phyloP scores from a whole-genome alignment of 176 grass and related monocot species.

The Juncus inflexus region DNA sequence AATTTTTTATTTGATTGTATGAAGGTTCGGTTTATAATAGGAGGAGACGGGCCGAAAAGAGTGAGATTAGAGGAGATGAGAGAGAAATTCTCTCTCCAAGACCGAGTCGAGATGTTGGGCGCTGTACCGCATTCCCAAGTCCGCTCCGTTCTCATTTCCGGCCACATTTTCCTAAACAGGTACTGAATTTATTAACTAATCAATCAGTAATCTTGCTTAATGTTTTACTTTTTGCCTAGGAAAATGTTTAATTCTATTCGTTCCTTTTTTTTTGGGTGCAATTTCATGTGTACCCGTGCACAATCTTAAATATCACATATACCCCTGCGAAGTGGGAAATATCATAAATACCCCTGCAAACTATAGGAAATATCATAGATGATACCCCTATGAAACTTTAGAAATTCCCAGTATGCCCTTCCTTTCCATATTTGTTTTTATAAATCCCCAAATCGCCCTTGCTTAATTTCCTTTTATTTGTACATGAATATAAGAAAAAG shows the following conservation, averaged over 20 bases:
- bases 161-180: conserved; percentile 98
- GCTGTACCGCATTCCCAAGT: conserved; percentile 97
- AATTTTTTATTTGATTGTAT: conserved; percentile 13
- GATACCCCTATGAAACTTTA: too few relatives aligned
- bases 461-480: too few relatives aligned
- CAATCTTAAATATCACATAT: too few relatives aligned
- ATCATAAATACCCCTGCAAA: too few relatives aligned
- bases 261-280: background rate
- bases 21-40: conserved; percentile 84
- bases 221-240: background rate
- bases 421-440: too few relatives aligned
- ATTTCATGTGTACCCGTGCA: too few relatives aligned
- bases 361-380: too few relatives aligned
- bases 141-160: conserved; percentile 81
- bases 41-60: conserved; percentile 92
- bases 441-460: too few relatives aligned
- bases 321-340: too few relatives aligned
- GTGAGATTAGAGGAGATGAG: conserved; percentile 95
- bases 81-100: conserved; percentile 89
- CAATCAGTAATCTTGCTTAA: background rate
- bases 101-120: conserved; percentile 95
- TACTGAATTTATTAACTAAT: conserved; percentile 22
- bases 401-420: too few relatives aligned
- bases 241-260: background rate
- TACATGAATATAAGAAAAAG: too few relatives aligned